Base-by-base conservation (phyloP, 2,329 filamentous ascomycete genomes). In the Aspergillus bombycis region DNA sequence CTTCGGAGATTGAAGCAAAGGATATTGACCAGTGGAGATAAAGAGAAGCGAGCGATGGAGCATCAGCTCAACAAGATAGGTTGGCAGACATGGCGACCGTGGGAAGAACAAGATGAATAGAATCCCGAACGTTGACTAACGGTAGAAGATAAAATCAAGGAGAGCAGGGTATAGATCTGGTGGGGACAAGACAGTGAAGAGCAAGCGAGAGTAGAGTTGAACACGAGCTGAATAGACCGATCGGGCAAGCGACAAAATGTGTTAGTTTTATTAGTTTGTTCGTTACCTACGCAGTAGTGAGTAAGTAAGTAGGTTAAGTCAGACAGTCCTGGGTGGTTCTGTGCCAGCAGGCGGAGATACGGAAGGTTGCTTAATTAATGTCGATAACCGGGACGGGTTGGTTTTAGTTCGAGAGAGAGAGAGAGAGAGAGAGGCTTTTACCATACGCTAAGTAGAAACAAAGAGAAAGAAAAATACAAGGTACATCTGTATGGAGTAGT, bases 21-120 rank as follows among this genome's bases (percentile, higher is more conserved):
- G 26, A 52, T 34, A 32, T 60, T 36, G 36, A 28, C 3, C 3
- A 16, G 8, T 32, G 36, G 19, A 16, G 10, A n/a, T 36, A n/a
- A 19, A 53, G n/a, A 6, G 32, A 53, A 30, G 26, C 3, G 26
- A 10, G n/a, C 16, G 30, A 38, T 41, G 38, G 52, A 55, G 52
- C 52, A 32, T 55, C 32, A 55, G 52, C 52, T 43, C 34, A 60
- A 54, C 36, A 11, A 54, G 34, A 43, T 26, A 19, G 26, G 41
- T 14, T 60, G 48, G 34, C 58, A 41, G 58, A 54, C 58, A 60
- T 60, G 46, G 36, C 53, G 58, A 60, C 23, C 34, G 36, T 41
- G 34, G 48, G 26, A 36, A n/a, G 48, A 16, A 16, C 21, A 48
- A 41, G n/a, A 9, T 48, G 16, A 28, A 19, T 54, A 23, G 28